phyloP scores from a whole-genome alignment of 83 land plant species.

The Thuja plicata region DNA sequence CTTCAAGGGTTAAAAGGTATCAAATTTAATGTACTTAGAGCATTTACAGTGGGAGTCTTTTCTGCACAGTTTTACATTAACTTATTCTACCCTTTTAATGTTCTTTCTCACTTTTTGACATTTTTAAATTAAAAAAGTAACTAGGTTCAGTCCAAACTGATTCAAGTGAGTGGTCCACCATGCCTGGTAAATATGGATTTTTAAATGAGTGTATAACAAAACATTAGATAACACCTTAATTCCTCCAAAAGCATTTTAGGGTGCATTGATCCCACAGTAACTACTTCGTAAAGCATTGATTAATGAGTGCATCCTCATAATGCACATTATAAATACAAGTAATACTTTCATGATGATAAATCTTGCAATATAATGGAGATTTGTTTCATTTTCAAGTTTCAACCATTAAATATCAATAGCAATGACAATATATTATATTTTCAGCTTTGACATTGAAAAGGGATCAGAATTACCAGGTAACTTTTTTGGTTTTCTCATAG shows the following conservation, averaged over 20 bases:
- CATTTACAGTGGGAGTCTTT: not conserved
- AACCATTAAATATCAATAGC: not conserved
- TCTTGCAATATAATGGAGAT: not conserved
- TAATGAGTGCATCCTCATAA: not conserved
- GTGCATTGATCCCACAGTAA: not conserved
- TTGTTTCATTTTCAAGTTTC: too few species aligned
- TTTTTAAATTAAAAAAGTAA: not conserved
- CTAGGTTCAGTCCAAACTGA: not conserved
- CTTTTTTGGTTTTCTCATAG: constrained; percentile 56
- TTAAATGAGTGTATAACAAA: not conserved
- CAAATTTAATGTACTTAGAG: not conserved
- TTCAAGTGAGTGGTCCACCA: not conserved
- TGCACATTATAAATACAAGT: not conserved
- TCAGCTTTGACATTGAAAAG: not conserved
- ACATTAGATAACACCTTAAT: not conserved
- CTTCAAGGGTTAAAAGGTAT: too few species aligned
- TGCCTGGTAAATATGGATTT: not conserved
- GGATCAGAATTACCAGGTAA: constrained; percentile 37
- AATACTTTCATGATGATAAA: not conserved
- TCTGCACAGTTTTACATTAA: not conserved
- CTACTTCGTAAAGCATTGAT: not conserved
- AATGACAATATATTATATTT: not conserved
- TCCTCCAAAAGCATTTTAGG: not conserved
- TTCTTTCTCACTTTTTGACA: not conserved
- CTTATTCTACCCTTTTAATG: too few species aligned